phyloP scores from a whole-genome alignment of 1,284 basidiomycete species.

The Tilletia horrida region DNA sequence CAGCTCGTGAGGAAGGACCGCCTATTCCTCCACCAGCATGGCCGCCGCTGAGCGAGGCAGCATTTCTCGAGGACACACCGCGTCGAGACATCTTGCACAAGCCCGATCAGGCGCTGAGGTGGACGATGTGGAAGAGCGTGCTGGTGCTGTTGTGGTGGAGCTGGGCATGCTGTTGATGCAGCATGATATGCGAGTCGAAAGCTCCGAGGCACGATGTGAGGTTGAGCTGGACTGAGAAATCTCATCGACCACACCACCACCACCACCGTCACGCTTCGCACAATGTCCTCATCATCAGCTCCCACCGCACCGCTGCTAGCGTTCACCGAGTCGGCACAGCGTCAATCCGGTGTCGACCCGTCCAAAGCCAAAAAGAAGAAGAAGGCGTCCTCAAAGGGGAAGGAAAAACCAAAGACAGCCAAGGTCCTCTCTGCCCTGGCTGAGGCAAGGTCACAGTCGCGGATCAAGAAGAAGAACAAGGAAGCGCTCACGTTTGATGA shows the following conservation, averaged over 20 bases:
- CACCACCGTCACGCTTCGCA: background rate
- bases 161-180: background rate
- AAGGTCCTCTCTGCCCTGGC: slow-evolving; percentile 11
- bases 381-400: slow-evolving; percentile 6
- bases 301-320: slow-evolving; percentile 20
- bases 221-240: no score
- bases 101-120: no score
- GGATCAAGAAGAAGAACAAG: slow-evolving; percentile 27
- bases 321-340: slow-evolving; percentile 31
- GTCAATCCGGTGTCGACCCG: background rate
- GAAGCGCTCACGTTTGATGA: slow-evolving; percentile 47
- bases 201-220: no score
- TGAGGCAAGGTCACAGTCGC: background rate
- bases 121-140: background rate
- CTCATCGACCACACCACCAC: background rate
- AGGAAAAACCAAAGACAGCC: slow-evolving; percentile 10
- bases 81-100: background rate
- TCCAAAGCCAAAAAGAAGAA: slow-evolving; percentile 9
- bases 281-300: background rate
- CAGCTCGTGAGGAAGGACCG: background rate
- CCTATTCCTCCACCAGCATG: background rate
- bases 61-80: slow-evolving; percentile 2
- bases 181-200: background rate
- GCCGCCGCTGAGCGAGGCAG: background rate
- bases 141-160: background rate